Conservation (phyloP, 164 flowering plant species). For the Santalum album region DNA sequence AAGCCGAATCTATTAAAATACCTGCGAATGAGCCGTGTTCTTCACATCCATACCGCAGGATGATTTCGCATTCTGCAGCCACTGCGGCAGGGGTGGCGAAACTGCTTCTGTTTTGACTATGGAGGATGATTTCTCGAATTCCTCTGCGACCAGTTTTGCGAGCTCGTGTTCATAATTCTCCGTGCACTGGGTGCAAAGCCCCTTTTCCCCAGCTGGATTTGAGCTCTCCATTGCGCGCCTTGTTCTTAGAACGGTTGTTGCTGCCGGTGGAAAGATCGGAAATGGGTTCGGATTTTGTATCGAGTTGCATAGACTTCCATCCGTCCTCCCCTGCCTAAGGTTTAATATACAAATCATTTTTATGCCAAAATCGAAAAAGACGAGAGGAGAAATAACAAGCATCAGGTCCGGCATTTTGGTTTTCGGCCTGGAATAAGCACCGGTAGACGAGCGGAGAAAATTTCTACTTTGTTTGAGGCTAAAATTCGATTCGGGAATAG, state of each 20-base stretch:
- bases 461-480: no score
- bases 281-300: slow-evolving; percentile 40
- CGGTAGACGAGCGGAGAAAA: no score
- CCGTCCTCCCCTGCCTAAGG: slow-evolving; percentile 52
- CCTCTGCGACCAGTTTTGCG: slow-evolving; percentile 29
- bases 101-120: slow-evolving; percentile 26
- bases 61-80: slow-evolving; percentile 76
- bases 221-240: slow-evolving; percentile 37
- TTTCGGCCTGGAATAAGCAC: no score
- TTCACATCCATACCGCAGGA: slow-evolving; percentile 15
- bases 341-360: background rate
- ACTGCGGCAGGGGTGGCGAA: slow-evolving; percentile 52
- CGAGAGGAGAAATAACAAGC: no score
- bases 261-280: slow-evolving; percentile 29
- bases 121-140: slow-evolving; percentile 44
- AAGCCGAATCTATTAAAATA: slow-evolving; percentile 14
- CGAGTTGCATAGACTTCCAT: slow-evolving; percentile 50
- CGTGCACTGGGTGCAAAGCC: slow-evolving; percentile 60
- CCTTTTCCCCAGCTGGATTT: slow-evolving; percentile 31
- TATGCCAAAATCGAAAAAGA: no score
- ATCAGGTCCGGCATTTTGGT: no score
- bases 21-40: slow-evolving; percentile 24
- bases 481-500: no score
- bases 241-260: slow-evolving; percentile 18
- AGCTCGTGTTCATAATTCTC: slow-evolving; percentile 68